These are phyloP conservation scores for Ceratocystis cacaofunesta DNA, from an alignment of 2,329 filamentous ascomycete genomes.

Conservation along the genomic window DNA sequence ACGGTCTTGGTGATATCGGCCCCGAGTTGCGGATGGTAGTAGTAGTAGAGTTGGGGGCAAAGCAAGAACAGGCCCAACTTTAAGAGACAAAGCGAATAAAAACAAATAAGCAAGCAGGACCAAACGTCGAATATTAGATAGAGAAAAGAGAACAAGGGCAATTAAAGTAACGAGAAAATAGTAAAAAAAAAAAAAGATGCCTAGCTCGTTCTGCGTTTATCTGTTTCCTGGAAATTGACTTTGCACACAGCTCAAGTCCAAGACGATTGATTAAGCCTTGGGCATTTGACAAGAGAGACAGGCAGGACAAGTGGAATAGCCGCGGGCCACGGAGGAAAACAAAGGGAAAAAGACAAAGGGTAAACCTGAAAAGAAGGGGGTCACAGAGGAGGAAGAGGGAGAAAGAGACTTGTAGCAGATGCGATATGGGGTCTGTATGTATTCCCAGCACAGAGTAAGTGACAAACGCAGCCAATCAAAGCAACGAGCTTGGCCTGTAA, in stretches of 20 bases:
- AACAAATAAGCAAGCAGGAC: background rate
- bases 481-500: background rate
- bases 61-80: background rate
- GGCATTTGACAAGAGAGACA: background rate
- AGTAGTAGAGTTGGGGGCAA: background rate
- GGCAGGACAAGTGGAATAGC: background rate
- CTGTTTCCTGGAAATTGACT: background rate
- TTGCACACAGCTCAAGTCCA: background rate
- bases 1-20: background rate
- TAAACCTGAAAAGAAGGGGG: background rate
- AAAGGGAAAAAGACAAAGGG: background rate
- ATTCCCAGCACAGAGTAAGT: background rate
- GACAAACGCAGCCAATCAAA: background rate
- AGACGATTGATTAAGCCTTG: background rate
- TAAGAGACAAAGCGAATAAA: background rate
- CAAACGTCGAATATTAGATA: background rate
- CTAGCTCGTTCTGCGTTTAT: background rate
- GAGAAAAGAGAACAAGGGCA: background rate
- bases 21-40: background rate
- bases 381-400: constrained; percentile 4
- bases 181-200: background rate
- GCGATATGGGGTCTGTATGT: background rate
- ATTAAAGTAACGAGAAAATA: background rate
- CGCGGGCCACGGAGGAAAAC: background rate
- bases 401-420: background rate